Base-by-base conservation (phyloP, 352 stramenopile species). In the Globisporangium nodosum region DNA sequence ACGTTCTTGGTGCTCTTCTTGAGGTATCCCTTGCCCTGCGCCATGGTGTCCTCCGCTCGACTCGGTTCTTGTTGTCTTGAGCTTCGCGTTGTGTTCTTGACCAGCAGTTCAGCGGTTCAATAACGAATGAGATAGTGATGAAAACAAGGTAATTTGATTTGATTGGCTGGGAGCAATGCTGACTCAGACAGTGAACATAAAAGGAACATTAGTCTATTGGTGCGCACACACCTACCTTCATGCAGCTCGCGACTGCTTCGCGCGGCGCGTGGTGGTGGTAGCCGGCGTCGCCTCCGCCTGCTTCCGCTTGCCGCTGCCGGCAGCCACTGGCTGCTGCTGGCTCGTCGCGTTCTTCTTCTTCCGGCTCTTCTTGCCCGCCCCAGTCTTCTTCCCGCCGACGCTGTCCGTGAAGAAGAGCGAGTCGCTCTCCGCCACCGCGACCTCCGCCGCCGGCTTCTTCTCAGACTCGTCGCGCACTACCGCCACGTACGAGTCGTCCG, bases 11-110 rank as follows among this genome's bases (percentile, higher is more conserved):
- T 75, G 66, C 69, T 60, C 58, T 89, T 90, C 74, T 90, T 93
- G 8, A 94, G 72, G 68, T 91, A 90, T 13, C 70, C 78, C 50
- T 66, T 88, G 63, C 85, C 85, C 69, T 94, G 85, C 51, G 85
- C 85, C 85, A 94, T 94, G 42, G 60, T 55, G 3, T 2, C 45
- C 13, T 13, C 30, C 20, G 31, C 24, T 27, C 24, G 24, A 27
- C 24, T 27, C 24, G 24, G 24, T 27, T 27, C 24, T 27, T 27
- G 24, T 27, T 1, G 24, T 27, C 24, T 27, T 27, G 24, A 27
- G 16, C 4, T 49, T 18, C 31, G 39, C 42, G 12, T 3, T 4
- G n/a, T n/a, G 43, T 27, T 20, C 16, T 21, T 51, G 27, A 33
- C 33, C 33, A 37, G 33, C 33, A 37, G 33, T 11, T 6, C 33